A percentile compares a stretch with the other conserved stretches of the same genome.
Conservation (phyloP, 2,329 filamentous ascomycete genomes). For the Westerdykella aurantiaca region DNA sequence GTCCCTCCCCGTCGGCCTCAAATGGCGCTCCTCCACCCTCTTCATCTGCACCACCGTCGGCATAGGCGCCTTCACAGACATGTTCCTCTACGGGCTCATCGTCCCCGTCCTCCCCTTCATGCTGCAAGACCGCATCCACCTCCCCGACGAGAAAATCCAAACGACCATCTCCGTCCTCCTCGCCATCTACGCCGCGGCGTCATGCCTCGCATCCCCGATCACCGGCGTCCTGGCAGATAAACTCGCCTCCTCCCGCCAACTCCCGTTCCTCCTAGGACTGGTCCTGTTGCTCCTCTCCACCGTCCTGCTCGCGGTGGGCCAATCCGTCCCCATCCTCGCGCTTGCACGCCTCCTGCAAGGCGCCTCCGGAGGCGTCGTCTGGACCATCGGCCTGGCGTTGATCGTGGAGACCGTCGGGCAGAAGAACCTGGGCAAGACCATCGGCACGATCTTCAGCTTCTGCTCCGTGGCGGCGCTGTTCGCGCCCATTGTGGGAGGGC, state of each 20-base stretch:
- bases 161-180: constrained; percentile 50
- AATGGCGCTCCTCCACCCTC: constrained; percentile 53
- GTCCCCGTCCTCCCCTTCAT: constrained; percentile 56
- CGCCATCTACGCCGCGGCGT: constrained; percentile 51
- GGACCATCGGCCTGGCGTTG: constrained; percentile 55
- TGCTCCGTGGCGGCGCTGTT: constrained; percentile 53
- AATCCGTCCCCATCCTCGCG: constrained; percentile 44
- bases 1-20: constrained; percentile 26
- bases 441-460: constrained; percentile 57
- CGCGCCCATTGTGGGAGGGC: constrained; percentile 54
- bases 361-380: constrained; percentile 53
- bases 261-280: constrained; percentile 55
- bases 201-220: constrained; percentile 47
- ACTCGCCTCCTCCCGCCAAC: constrained; percentile 45
- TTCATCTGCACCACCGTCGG: constrained; percentile 56
- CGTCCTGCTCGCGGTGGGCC: constrained; percentile 49
- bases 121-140: constrained; percentile 46
- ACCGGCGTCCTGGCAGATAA: constrained; percentile 53
- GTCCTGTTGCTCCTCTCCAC: constrained; percentile 50
- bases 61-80: constrained; percentile 52
- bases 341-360: constrained; percentile 54
- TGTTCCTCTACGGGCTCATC: constrained; percentile 56
- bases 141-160: constrained; percentile 48
- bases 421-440: constrained; percentile 55
- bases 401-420: constrained; percentile 54